Evolutionary conservation across 352 stramenopile species (phyloP), one percentile per base, ranked within the genome.

Genomic region (Phytophthora syringae): DNA sequence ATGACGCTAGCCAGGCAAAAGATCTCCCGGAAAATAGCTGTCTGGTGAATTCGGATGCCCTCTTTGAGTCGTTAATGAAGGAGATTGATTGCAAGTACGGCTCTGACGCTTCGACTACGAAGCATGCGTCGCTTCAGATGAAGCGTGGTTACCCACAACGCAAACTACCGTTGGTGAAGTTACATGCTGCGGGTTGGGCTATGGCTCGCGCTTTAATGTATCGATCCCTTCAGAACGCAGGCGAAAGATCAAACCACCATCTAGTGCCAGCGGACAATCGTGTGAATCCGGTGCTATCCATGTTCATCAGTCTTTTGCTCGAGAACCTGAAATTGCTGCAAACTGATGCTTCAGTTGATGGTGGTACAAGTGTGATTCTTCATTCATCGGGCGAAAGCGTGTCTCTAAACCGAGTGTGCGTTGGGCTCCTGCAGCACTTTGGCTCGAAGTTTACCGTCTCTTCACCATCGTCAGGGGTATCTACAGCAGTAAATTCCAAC

Each of bases 61-160:
- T 96, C 5, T 94, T 92, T 39, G 82, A 95, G 60, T 92, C 83
- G 16, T 68, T 96, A 40, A 96, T 96, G 88, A 91, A 89, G 37
- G 84, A 96, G 53, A 96, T 96, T 39, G 88, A 96, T 58, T 69
- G 66, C 4, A 84, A 83, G 21, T 74, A 80, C 18, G 50, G 52
- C 2, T 47, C 30, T 16, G 51, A 70, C 5, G 11, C 43, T 9
- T n/a, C 28, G 2, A 13, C 34, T 21, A 18, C 36, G 9, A 76
- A 75, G 20, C 66, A 49, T 36, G n/a, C 55, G 10, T 52, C 80
- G 24, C 53, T 88, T 5, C 76, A 79, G 13, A 75, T 86, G 27
- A 90, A 89, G 36, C 71, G 76, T 15, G 70, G 42, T 4, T 83
- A 76, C 12, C 60, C 78, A 20, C 74, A 73, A 28, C 72, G 60